These are phyloP conservation scores for Arabidopsis hybrid DNA, from an alignment of 441 rosid species.

Conservation along the genomic window DNA sequence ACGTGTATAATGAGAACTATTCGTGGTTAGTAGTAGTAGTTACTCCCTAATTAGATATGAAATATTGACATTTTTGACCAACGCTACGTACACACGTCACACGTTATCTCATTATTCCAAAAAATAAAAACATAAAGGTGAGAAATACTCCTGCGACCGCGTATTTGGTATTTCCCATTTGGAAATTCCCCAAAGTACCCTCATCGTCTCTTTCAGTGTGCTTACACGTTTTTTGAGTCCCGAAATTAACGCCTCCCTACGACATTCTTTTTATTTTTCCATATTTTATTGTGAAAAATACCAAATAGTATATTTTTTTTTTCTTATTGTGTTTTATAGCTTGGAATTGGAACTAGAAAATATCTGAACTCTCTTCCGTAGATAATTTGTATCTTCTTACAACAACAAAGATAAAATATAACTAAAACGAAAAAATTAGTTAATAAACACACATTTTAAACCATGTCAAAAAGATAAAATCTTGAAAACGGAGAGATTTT, in stretches of 20 bases:
- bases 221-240: slow-evolving; percentile 34
- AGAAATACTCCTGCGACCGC: slow-evolving; percentile 16
- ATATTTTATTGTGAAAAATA: neutral
- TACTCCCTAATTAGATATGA: slow-evolving; percentile 9
- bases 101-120: slow-evolving; percentile 2
- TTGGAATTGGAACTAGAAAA: neutral
- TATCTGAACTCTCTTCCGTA: neutral
- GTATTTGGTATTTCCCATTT: neutral
- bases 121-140: neutral
- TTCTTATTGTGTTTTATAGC: neutral
- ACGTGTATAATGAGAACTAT: slow-evolving; percentile 20
- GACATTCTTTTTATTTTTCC: slow-evolving; percentile 11
- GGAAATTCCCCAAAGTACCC: slow-evolving; percentile 2
- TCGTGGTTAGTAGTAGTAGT: neutral
- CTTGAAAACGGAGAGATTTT: neutral
- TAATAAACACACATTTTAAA: neutral
- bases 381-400: neutral
- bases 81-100: slow-evolving; percentile 30
- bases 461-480: no score
- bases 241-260: slow-evolving; percentile 10
- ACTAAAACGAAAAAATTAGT: neutral
- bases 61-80: slow-evolving; percentile 27
- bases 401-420: neutral
- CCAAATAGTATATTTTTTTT: neutral
- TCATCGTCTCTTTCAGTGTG: slow-evolving; percentile 21